phyloP scores from a whole-genome alignment of 106 monocot genomes.

The Ottelia alismoides region DNA sequence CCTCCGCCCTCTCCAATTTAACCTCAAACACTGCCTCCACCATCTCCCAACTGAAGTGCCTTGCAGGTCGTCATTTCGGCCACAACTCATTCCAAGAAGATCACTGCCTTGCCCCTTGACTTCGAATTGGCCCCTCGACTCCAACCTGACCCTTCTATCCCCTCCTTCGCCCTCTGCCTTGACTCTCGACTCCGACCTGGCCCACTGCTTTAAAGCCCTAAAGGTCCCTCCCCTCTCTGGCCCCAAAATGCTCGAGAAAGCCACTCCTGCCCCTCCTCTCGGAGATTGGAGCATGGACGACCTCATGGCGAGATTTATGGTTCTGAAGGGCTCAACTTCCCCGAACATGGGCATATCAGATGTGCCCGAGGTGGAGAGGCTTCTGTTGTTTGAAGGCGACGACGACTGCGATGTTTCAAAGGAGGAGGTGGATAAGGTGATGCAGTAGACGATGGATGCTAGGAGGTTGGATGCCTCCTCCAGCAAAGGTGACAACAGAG shows the following conservation, averaged over 20 bases:
- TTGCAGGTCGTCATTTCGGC: too few relatives aligned
- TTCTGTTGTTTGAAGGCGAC: background rate
- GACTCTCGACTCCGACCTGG: slow-evolving; percentile 40
- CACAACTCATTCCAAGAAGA: too few relatives aligned
- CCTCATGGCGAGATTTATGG: slow-evolving; percentile 44
- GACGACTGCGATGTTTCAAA: slow-evolving; percentile 16
- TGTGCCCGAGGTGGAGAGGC: background rate
- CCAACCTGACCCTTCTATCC: slow-evolving; percentile 5
- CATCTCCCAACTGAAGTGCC: too few relatives aligned
- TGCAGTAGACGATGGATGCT: slow-evolving; percentile 73
- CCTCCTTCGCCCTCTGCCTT: slow-evolving; percentile 10
- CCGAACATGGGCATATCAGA: background rate
- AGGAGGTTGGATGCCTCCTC: slow-evolving; percentile 1
- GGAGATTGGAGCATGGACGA: slow-evolving; percentile 16
- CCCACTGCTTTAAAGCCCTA: slow-evolving; percentile 67
- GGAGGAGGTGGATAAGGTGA: slow-evolving; percentile 69
- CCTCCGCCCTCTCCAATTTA: too few relatives aligned
- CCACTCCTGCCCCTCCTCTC: background rate
- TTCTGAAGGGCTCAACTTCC: slow-evolving; percentile 30
- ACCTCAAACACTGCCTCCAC: too few relatives aligned
- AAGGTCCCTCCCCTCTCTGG: slow-evolving; percentile 9
- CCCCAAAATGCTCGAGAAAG: background rate
- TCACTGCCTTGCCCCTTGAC: too few relatives aligned
- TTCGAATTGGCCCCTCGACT: slow-evolving; percentile 7
- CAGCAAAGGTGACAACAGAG: too few relatives aligned